Evolutionary conservation across 2,329 filamentous ascomycete species (phyloP).

Genomic region (Diaporthe amygdali): DNA sequence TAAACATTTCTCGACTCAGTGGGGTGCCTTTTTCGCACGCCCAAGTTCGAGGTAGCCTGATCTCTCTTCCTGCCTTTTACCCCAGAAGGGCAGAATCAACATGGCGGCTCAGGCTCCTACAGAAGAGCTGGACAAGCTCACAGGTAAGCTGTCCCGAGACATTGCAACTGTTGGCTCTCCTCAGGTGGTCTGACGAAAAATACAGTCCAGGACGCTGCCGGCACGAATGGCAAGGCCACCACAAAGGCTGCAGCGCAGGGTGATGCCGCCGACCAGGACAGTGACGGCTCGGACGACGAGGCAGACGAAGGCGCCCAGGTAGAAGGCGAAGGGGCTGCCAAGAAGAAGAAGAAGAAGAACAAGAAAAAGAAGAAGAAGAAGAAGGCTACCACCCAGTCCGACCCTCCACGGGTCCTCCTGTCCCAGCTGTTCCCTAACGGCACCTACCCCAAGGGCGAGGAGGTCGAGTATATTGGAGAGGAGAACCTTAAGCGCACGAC

Average conservation of each 20-base stretch:
- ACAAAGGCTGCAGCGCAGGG: constrained; percentile 43
- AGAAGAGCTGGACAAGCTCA: constrained; percentile 48
- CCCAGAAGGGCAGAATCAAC: constrained; percentile 27
- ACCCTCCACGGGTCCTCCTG: constrained; percentile 76
- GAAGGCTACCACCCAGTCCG: constrained; percentile 72
- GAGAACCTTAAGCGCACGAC: constrained; percentile 83
- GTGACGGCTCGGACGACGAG: constrained; percentile 59
- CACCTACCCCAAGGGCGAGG: constrained; percentile 78
- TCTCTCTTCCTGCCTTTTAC: constrained; percentile 8
- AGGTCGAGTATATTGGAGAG: constrained; percentile 72
- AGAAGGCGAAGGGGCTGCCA: constrained; percentile 48
- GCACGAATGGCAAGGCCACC: constrained; percentile 45
- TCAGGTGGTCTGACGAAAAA: constrained; percentile 1
- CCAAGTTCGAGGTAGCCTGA: background rate
- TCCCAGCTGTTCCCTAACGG: constrained; percentile 76
- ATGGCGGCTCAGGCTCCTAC: constrained; percentile 47
- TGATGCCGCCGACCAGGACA: constrained; percentile 44
- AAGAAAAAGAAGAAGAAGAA: constrained; percentile 75
- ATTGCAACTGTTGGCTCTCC: background rate
- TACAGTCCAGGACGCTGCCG: constrained; percentile 45
- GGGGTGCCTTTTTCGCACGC: constrained; percentile 1
- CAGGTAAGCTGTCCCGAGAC: constrained; percentile 34
- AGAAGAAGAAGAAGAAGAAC: constrained; percentile 87
- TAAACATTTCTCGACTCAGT: constrained; percentile 11
- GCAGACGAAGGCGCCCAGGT: constrained; percentile 47